These are phyloP conservation scores for Boletus sp. DNA, from an alignment of 768 basidiomycete species.

Conservation along the genomic window DNA sequence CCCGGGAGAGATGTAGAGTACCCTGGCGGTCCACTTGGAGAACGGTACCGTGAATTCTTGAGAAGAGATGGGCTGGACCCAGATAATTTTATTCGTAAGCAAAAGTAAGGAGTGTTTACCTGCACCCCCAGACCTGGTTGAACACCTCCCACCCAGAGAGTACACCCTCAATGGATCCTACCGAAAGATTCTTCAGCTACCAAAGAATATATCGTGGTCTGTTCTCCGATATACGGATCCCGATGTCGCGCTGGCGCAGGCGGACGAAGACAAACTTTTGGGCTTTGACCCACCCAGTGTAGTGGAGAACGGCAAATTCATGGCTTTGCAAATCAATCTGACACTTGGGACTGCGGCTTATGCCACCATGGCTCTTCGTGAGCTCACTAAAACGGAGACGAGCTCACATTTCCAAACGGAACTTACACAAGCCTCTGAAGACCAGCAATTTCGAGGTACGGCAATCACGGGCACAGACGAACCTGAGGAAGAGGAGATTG, in stretches of 20 bases:
- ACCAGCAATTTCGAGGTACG: constrained; percentile 74
- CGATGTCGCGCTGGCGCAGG: constrained; percentile 85
- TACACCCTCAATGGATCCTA: constrained; percentile 93
- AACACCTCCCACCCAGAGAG: constrained; percentile 51
- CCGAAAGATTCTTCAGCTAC: constrained; percentile 84
- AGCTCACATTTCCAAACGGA: constrained; percentile 87
- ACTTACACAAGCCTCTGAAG: constrained; percentile 73
- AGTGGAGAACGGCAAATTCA: constrained; percentile 73
- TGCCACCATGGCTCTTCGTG: constrained; percentile 96
- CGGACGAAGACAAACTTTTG: constrained; percentile 91
- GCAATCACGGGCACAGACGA: constrained; percentile 24
- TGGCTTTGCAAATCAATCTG: constrained; percentile 82
- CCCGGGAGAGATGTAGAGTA: constrained; percentile 94
- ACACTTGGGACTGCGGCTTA: constrained; percentile 90
- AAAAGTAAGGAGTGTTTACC: constrained; percentile 56
- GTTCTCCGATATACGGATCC: constrained; percentile 90
- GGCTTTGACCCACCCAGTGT: constrained; percentile 70
- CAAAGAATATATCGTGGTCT: constrained; percentile 77
- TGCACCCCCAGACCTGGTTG: background rate
- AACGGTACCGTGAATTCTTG: constrained; percentile 80
- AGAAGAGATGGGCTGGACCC: constrained; percentile 85
- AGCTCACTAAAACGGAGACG: constrained; percentile 94
- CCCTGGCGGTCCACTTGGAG: constrained; percentile 84
- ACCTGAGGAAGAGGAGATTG: constrained; percentile 16
- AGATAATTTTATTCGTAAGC: constrained; percentile 83